Base-by-base conservation (phyloP, 2,329 filamentous ascomycete genomes). In the Rhinocladiella similis region DNA sequence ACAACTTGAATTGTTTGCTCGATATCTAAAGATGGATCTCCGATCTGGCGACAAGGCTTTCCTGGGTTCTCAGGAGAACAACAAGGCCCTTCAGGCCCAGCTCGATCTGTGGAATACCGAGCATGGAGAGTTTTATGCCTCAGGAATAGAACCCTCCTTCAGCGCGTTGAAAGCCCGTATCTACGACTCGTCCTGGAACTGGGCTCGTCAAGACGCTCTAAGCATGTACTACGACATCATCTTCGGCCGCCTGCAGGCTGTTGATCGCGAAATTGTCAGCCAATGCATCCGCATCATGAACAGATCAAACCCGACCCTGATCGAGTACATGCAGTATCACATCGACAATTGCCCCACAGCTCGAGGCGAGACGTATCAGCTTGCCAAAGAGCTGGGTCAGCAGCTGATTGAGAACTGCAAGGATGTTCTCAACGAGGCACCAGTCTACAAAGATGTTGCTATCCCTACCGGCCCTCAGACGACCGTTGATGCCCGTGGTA, bases 161-260 rank as follows among this genome's bases (percentile, higher is more conserved):
- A 95, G 89, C 69, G 80, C 90, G 3, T 84, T 97, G 61, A 99
- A 99, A 75, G 94, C 94, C 29, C 89, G 94, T 70, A 87, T 94
- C 9, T 99, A 99, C 76, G 94, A 99, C 73, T 97, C 94, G 0
- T 95, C 91, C 0, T 99, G 94, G 94, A 99, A 99, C 74, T 99
- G 94, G 94, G 94, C 91, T 60, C 88, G 94, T 50, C 94, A 99
- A 72, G 94, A 99, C 73, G 94, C 93, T 25, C 84, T 99, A 52
- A 94, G 83, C 78, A 99, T 99, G 93, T 99, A 94, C 80, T 99
- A 91, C 77, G 94, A 99, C 70, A 95, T 99, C 70, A 97, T 99
- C 70, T 99, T 99, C 68, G 94, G 94, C 56, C 86, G 94, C 59
- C 85, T 99, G 52, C 86, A 94, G 78, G 90, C 87, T 48, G 89